Evolutionary conservation across 1,284 basidiomycete genomes (phyloP).

Genomic region (Cutaneotrichosporon dermatis): DNA sequence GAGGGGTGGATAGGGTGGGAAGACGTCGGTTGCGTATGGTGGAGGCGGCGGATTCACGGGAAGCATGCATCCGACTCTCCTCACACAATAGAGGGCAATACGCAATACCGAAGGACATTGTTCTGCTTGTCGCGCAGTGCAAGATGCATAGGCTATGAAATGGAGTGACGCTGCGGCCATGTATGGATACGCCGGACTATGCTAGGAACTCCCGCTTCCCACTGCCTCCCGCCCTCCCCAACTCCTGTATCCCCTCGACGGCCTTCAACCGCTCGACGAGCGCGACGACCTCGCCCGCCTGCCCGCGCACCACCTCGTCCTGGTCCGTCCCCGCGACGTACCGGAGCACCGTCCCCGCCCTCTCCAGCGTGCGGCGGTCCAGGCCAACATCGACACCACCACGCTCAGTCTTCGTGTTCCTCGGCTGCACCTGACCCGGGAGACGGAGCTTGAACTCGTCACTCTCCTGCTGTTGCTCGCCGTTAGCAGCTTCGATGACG

Average conservation of each 20-base stretch:
- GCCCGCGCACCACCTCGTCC: slow-evolving; percentile 66
- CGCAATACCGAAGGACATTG: no score
- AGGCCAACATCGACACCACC: not conserved
- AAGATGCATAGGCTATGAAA: no score
- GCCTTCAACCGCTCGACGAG: slow-evolving; percentile 12
- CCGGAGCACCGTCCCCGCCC: slow-evolving; percentile 61
- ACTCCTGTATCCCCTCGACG: not conserved
- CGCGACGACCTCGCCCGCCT: slow-evolving; percentile 64
- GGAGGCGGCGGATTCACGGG: no score
- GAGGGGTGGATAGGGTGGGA: no score
- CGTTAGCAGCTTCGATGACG: slow-evolving; percentile 17
- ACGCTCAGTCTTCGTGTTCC: not conserved
- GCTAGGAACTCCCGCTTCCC: not conserved
- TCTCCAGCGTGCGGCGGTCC: slow-evolving; percentile 46
- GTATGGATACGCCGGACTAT: not conserved
- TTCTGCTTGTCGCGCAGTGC: not conserved
- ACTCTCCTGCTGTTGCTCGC: slow-evolving; percentile 3
- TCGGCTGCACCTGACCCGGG: not conserved
- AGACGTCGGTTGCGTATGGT: no score
- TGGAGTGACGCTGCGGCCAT: no score
- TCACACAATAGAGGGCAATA: no score
- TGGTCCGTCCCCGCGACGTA: slow-evolving; percentile 70
- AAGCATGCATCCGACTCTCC: no score
- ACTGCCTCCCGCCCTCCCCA: not conserved
- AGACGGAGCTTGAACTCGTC: slow-evolving; percentile 20